A percentile compares a stretch with the other conserved stretches of the same genome.
Conservation (phyloP, 2,329 filamentous ascomycete genomes). For the Sporothrix schenckii region DNA sequence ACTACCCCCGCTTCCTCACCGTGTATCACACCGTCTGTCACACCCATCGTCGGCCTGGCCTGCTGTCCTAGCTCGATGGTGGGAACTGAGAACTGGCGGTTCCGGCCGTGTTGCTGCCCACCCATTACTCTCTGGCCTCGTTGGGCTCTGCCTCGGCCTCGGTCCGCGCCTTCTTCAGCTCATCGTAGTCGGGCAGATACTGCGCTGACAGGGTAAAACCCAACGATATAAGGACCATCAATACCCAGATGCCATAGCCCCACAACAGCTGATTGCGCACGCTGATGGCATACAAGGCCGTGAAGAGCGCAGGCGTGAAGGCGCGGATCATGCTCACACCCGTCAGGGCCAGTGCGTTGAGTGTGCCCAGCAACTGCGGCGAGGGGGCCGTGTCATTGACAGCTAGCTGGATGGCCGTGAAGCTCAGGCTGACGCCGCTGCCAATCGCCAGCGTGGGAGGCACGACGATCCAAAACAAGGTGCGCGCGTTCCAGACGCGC, state of each 20-base stretch:
- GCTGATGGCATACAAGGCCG: constrained; percentile 69
- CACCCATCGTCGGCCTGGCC: background rate
- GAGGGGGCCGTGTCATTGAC: constrained; percentile 74
- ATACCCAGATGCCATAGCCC: constrained; percentile 69
- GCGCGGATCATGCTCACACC: constrained; percentile 63
- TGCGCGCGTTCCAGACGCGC: constrained; percentile 44
- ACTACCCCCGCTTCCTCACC: background rate
- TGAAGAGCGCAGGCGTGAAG: constrained; percentile 66
- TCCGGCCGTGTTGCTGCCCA: too few species aligned
- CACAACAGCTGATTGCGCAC: constrained; percentile 62
- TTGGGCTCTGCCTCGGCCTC: background rate
- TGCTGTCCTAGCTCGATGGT: background rate
- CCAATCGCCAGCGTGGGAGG: constrained; percentile 56
- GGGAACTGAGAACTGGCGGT: background rate
- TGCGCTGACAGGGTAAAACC: constrained; percentile 43
- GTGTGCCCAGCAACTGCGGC: constrained; percentile 64
- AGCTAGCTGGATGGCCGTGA: constrained; percentile 71
- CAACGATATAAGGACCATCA: constrained; percentile 50
- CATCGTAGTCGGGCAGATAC: constrained; percentile 46
- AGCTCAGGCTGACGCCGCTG: constrained; percentile 67
- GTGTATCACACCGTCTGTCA: constrained; percentile 2
- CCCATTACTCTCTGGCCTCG: background rate
- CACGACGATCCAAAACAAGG: constrained; percentile 60
- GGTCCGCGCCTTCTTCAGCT: constrained; percentile 34
- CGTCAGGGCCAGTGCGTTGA: constrained; percentile 71